A percentile compares a stretch with the other conserved stretches of the same genome.
phyloP scores from a whole-genome alignment of 2,329 filamentous ascomycete species.

The Tolypocladium inflatum region DNA sequence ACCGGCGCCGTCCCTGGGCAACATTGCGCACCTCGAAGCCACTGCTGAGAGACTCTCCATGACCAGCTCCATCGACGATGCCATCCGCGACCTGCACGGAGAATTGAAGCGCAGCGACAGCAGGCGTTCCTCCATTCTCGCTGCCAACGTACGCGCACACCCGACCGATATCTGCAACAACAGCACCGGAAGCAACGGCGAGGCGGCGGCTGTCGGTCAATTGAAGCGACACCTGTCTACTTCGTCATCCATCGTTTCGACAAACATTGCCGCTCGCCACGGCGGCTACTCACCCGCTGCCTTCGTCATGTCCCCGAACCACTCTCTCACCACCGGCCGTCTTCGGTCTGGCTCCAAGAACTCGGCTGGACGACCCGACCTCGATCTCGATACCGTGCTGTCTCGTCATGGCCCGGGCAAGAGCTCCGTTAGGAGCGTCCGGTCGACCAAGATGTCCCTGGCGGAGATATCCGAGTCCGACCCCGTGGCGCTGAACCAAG shows the following conservation, averaged over 20 bases:
- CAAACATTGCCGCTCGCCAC: slow-evolving; percentile 56
- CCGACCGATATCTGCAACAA: slow-evolving; percentile 15
- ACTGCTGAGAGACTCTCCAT: slow-evolving; percentile 65
- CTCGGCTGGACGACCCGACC: slow-evolving; percentile 29
- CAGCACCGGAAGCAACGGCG: neutral
- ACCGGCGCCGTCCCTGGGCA: slow-evolving; percentile 52
- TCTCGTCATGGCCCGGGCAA: slow-evolving; percentile 46
- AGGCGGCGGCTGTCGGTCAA: slow-evolving; percentile 9
- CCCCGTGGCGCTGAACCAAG: slow-evolving; percentile 38
- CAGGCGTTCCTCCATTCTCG: slow-evolving; percentile 52
- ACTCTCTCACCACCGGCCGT: slow-evolving; percentile 50
- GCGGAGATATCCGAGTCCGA: slow-evolving; percentile 50
- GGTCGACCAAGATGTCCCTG: slow-evolving; percentile 36
- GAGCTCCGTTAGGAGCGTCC: slow-evolving; percentile 39
- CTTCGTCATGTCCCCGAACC: slow-evolving; percentile 57
- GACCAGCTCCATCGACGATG: slow-evolving; percentile 68
- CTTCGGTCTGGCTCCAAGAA: slow-evolving; percentile 46
- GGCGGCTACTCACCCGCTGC: slow-evolving; percentile 62
- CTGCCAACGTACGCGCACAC: slow-evolving; percentile 31
- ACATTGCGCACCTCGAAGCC: slow-evolving; percentile 66
- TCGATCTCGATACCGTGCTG: slow-evolving; percentile 28
- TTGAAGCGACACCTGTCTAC: slow-evolving; percentile 36
- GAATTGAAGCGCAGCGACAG: slow-evolving; percentile 64
- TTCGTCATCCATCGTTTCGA: slow-evolving; percentile 56
- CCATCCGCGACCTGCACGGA: slow-evolving; percentile 63